These are phyloP conservation scores for Boletales sp. DNA, from an alignment of 768 basidiomycete genomes.

Conservation along the genomic window DNA sequence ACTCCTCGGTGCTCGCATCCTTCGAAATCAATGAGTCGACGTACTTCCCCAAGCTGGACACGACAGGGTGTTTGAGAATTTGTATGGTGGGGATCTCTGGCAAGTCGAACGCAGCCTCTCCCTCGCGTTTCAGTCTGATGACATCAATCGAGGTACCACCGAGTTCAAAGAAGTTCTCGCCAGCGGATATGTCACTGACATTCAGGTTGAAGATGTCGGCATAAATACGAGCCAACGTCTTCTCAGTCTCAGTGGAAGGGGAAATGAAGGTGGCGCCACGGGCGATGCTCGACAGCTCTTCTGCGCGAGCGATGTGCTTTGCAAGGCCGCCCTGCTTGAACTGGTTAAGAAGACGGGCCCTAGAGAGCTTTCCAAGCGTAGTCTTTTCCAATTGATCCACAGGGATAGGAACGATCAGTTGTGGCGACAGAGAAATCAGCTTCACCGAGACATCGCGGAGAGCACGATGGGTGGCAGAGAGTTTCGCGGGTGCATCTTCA, in stretches of 20 bases:
- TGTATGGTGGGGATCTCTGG: slow-evolving; percentile 37
- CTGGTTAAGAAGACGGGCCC: slow-evolving; percentile 33
- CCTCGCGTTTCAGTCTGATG: slow-evolving; percentile 29
- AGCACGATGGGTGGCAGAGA: slow-evolving; percentile 27
- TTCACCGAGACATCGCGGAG: slow-evolving; percentile 29
- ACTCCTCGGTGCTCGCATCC: slow-evolving; percentile 20
- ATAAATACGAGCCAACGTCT: slow-evolving; percentile 27
- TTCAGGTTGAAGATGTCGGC: slow-evolving; percentile 30
- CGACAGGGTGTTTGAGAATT: slow-evolving; percentile 32
- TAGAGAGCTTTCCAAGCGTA: slow-evolving; percentile 44
- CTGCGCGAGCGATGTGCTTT: slow-evolving; percentile 26
- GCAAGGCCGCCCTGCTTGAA: slow-evolving; percentile 35
- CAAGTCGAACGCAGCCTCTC: slow-evolving; percentile 25
- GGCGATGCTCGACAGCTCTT: slow-evolving; percentile 20
- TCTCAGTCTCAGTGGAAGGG: slow-evolving; percentile 25
- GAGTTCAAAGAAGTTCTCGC: slow-evolving; percentile 39
- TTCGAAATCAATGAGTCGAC: slow-evolving; percentile 26
- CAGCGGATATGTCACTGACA: slow-evolving; percentile 19
- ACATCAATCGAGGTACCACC: slow-evolving; percentile 41
- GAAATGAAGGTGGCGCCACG: slow-evolving; percentile 21
- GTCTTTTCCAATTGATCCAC: slow-evolving; percentile 37
- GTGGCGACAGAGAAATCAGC: slow-evolving; percentile 34
- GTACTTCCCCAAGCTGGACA: slow-evolving; percentile 30
- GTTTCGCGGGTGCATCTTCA: slow-evolving; percentile 22
- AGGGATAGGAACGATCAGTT: slow-evolving; percentile 38